A percentile compares a stretch with the other conserved stretches of the same genome.
Conservation (phyloP, 495 filamentous ascomycete species). For the Penicillium longicatenatum region DNA sequence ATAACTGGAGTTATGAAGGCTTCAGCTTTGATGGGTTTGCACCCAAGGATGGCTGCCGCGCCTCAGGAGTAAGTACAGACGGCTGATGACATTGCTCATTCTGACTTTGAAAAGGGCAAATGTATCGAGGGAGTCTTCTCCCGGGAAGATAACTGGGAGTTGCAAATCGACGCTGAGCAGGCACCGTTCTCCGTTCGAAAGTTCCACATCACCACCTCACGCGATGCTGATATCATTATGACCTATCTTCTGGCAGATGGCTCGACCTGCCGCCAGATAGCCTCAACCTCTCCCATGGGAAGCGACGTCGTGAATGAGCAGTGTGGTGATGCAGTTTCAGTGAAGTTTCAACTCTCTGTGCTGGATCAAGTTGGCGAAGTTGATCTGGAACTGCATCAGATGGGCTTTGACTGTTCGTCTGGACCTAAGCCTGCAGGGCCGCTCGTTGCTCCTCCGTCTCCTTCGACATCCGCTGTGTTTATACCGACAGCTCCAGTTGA, state of each 20-base stretch:
- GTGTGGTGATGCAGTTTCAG: constrained; percentile 83
- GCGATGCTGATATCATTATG: constrained; percentile 75
- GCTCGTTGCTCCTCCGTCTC: constrained; percentile 9
- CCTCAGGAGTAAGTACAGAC: constrained; percentile 40
- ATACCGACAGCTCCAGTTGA: not conserved
- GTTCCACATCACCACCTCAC: constrained; percentile 70
- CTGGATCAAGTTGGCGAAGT: constrained; percentile 57
- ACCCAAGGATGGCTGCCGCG: constrained; percentile 56
- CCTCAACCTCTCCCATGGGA: constrained; percentile 61
- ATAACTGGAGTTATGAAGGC: constrained; percentile 63
- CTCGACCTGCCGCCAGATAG: constrained; percentile 73
- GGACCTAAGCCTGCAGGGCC: constrained; percentile 28
- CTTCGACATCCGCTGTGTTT: not conserved
- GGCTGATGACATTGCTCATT: too few species aligned
- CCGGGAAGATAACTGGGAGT: constrained; percentile 39
- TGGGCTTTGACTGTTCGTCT: constrained; percentile 77
- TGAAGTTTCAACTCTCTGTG: constrained; percentile 70
- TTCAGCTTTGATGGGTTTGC: constrained; percentile 73
- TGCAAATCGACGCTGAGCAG: constrained; percentile 50
- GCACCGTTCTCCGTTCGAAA: constrained; percentile 72
- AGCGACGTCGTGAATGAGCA: constrained; percentile 75
- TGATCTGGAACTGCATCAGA: constrained; percentile 69
- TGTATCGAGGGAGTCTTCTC: constrained; percentile 63
- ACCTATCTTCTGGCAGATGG: constrained; percentile 81
- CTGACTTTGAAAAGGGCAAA: constrained; percentile 46